These are phyloP conservation scores for Cladophialophora psammophila DNA, from an alignment of 2,329 filamentous ascomycete species.

Conservation along the genomic window DNA sequence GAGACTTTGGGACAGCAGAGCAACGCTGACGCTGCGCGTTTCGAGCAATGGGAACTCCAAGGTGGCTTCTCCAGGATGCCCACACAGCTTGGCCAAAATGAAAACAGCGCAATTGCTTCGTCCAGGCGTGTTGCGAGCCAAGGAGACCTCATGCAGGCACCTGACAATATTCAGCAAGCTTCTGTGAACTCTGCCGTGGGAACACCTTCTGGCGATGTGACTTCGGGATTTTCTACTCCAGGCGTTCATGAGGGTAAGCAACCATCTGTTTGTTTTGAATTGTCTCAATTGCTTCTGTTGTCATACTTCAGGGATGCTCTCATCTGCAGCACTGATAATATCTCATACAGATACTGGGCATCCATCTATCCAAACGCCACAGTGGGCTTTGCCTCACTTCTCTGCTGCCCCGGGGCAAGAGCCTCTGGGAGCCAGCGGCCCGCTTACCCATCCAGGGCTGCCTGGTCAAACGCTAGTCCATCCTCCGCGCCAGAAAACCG, in stretches of 20 bases:
- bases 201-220: constrained; percentile 16
- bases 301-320: not conserved
- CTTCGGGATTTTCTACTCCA: constrained; percentile 2
- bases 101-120: not conserved
- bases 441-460: not conserved
- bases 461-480: not conserved
- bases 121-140: not conserved
- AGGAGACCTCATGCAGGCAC: not conserved
- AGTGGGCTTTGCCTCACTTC: not conserved
- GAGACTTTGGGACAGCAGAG: constrained; percentile 67
- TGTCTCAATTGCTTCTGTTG: not conserved
- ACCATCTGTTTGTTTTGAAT: not conserved
- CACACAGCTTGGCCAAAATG: not conserved
- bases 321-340: constrained; percentile 1
- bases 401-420: not conserved
- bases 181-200: constrained; percentile 34
- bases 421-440: not conserved
- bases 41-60: constrained; percentile 75
- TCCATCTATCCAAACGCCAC: not conserved
- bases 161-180: constrained; percentile 6
- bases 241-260: constrained; percentile 9
- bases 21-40: constrained; percentile 69
- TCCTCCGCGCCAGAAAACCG: constrained; percentile 21
- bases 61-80: constrained; percentile 42
- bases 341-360: not conserved